phyloP scores from a whole-genome alignment of 192 early-diverging fungal genomes.

The Coemansia furcata region DNA sequence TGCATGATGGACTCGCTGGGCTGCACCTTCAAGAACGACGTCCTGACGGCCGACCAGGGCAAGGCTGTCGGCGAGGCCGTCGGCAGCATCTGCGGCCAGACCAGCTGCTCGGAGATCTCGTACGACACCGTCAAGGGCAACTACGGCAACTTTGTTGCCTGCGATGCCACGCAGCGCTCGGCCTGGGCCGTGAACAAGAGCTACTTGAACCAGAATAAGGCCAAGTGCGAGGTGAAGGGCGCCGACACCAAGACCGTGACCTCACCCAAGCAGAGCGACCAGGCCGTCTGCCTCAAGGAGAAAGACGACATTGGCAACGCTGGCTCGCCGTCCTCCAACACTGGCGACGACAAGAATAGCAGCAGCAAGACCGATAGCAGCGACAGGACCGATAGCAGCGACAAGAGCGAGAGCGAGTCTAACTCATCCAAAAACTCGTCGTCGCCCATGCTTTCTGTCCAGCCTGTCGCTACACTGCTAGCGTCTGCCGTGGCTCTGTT shows the following conservation, averaged over 20 bases:
- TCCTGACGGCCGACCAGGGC: constrained; percentile 27
- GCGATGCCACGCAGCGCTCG: constrained; percentile 32
- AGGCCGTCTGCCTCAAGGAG: constrained; percentile 19
- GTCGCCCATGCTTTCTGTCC: neutral
- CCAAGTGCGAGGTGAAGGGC: constrained; percentile 36
- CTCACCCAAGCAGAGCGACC: constrained; percentile 35
- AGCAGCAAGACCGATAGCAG: neutral
- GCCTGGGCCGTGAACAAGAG: constrained; percentile 49
- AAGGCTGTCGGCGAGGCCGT: constrained; percentile 33
- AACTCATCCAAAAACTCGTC: neutral
- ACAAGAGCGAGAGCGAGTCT: neutral
- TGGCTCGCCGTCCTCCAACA: constrained; percentile 16
- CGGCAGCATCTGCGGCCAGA: constrained; percentile 43
- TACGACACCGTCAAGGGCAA: constrained; percentile 35
- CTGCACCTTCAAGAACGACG: constrained; percentile 45
- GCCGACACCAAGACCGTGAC: constrained; percentile 26
- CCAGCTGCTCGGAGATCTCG: constrained; percentile 39
- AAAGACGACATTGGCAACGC: constrained; percentile 33
- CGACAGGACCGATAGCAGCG: neutral
- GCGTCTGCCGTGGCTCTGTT: constrained; percentile 2
- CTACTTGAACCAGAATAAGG: constrained; percentile 33
- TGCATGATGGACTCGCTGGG: constrained; percentile 64
- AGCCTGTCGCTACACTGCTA: constrained; percentile 5
- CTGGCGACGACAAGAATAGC: constrained; percentile 1
- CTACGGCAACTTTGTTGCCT: constrained; percentile 48